Evolutionary conservation across 2,329 filamentous ascomycete genomes (phyloP), one percentile per base, ranked within the genome.

Genomic region (Microsporum ferrugineum): DNA sequence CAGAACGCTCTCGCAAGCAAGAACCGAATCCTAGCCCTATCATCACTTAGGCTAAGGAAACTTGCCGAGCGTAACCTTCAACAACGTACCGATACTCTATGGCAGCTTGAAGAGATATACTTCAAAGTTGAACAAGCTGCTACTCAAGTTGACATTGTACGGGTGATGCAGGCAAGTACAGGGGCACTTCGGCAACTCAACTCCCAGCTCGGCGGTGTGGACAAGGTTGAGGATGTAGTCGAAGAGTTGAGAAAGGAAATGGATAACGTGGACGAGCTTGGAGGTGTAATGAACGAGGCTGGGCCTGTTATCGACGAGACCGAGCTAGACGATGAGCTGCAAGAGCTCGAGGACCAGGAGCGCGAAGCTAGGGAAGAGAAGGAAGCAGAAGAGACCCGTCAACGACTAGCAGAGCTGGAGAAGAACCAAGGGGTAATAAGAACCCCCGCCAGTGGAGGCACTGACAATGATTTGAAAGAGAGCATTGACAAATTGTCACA

Each of bases 261-360:
- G 84, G 81, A 77, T 58, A 84, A 87, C 67, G 85, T 87, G 29
- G 91, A 96, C 70, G 92, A 97, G 75, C 83, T 97, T 27, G 84
- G 85, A 33, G 83, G 81, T 60, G 86, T 92, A 45, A 81, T 97
- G 64, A 84, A 85, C 59, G 89, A 94, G 65, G 79, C 76, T 10
- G 70, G 68, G 45, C 73, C 66, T 60, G 73, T 70, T 64, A 78
- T 95, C 36, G 89, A 96, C 71, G 91, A 96, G 69, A 80, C 70
- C 23, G 91, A 95, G 71, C 84, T 97, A 60, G 91, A 96, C 66
- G 88, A 92, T 63, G 92, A 96, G 76, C 80, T 97, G 55, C 87
- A 88, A 66, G 85, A 80, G 2, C 77, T 99, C 76, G 85, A 91
- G 74, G 77, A 77, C 68, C 81, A 82, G 69, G 79, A 83, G 61